Evolutionary conservation across 495 filamentous ascomycete species (phyloP).

Genomic region (Xylaria flabelliformis): DNA sequence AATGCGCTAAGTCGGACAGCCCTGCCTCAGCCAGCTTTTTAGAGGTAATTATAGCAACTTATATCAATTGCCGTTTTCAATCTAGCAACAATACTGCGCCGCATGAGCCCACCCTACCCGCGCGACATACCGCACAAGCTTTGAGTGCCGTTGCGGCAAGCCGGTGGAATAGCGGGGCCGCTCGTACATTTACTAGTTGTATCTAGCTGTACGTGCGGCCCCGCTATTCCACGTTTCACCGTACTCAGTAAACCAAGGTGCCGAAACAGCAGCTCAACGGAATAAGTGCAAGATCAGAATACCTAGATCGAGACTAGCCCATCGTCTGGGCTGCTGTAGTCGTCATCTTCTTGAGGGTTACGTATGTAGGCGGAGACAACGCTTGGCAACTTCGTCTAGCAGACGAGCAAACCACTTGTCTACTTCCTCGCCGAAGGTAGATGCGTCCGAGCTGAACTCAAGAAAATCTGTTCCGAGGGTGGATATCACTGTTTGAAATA

Average conservation of each 20-base stretch:
- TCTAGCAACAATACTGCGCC: neutral
- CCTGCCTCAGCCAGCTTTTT: too few relatives aligned
- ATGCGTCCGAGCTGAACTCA: slow-evolving; percentile 49
- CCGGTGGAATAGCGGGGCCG: too few relatives aligned
- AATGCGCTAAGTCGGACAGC: neutral
- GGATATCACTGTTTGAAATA: slow-evolving; percentile 58
- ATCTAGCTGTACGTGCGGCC: too few relatives aligned
- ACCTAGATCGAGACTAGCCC: slow-evolving; percentile 38
- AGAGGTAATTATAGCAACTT: neutral
- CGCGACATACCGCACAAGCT: neutral
- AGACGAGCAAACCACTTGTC: slow-evolving; percentile 53
- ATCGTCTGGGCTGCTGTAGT: slow-evolving; percentile 43
- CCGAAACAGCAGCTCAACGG: too few relatives aligned
- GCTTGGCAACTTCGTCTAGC: slow-evolving; percentile 57
- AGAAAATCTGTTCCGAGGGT: slow-evolving; percentile 54
- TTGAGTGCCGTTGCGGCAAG: too few relatives aligned
- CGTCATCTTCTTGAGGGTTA: slow-evolving; percentile 66
- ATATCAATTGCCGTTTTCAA: neutral
- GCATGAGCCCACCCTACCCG: neutral
- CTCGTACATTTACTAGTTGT: too few relatives aligned
- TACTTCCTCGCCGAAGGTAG: slow-evolving; percentile 51
- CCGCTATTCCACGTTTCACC: too few relatives aligned
- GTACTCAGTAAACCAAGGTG: too few relatives aligned
- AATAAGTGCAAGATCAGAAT: slow-evolving; percentile 35
- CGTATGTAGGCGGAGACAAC: slow-evolving; percentile 52